A percentile compares a stretch with the other conserved stretches of the same genome.
phyloP scores from a whole-genome alignment of 495 filamentous ascomycete genomes.

The Durotheca rogersii region DNA sequence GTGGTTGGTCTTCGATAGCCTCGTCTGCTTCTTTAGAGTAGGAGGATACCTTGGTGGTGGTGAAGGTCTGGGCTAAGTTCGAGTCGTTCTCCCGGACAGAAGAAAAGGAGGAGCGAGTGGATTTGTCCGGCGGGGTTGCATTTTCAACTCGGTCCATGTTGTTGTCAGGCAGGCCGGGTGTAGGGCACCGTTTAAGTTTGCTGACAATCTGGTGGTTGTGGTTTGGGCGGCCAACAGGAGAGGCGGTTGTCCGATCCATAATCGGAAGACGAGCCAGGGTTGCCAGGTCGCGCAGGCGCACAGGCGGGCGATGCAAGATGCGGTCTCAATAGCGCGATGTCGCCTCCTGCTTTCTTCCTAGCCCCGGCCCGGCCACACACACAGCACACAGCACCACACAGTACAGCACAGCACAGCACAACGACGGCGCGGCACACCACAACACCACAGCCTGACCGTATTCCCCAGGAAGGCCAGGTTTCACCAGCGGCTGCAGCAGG shows the following conservation, averaged over 20 bases:
- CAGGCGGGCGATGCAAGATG: constrained; percentile 33
- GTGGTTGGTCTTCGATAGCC: constrained; percentile 43
- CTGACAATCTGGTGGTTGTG: constrained; percentile 9
- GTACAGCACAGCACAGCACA: constrained; percentile 16
- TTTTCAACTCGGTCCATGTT: constrained; percentile 23
- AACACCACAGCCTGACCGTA: not conserved
- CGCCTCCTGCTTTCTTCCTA: no score
- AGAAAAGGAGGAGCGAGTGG: constrained; percentile 56
- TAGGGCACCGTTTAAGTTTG: constrained; percentile 29
- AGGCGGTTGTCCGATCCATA: constrained; percentile 28
- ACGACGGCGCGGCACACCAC: constrained; percentile 1
- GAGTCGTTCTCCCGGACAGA: constrained; percentile 55
- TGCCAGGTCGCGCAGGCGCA: constrained; percentile 5
- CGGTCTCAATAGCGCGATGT: constrained; percentile 36
- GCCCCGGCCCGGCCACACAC: no score
- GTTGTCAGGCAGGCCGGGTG: constrained; percentile 17
- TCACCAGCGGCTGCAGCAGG: constrained; percentile 18
- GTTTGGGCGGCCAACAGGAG: constrained; percentile 20
- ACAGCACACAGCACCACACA: no score
- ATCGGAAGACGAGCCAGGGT: constrained; percentile 21
- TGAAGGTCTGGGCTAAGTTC: constrained; percentile 68
- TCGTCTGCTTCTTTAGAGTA: constrained; percentile 49
- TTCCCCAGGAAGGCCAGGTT: constrained; percentile 19
- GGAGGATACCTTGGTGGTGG: constrained; percentile 63
- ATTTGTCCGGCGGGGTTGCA: constrained; percentile 39